phyloP scores from a whole-genome alignment of 345 rosid species.

The Hibiscus mutabilis region DNA sequence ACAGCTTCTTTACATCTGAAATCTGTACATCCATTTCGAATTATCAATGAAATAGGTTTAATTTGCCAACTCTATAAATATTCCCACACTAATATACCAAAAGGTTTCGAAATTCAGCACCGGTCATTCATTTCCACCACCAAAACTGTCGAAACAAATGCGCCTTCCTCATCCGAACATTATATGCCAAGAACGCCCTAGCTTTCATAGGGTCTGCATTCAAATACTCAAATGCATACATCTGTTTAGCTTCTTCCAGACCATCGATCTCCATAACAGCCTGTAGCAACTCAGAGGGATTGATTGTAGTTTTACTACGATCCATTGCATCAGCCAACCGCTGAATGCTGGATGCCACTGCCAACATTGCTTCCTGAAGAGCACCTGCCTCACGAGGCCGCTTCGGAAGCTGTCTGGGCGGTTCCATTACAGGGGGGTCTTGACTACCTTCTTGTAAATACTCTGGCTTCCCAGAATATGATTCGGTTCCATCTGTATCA shows the following conservation, averaged over 20 bases:
- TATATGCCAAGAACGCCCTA: conserved; percentile 72
- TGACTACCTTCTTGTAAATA: conserved; percentile 46
- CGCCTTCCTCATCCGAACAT: conserved; percentile 60
- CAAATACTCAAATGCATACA: not conserved
- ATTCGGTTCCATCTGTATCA: conserved; percentile 81
- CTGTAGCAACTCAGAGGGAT: conserved; percentile 16
- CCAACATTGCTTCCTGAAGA: conserved; percentile 64
- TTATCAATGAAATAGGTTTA: too few species aligned
- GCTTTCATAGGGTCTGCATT: conserved; percentile 40
- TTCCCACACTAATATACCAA: conserved; percentile 15
- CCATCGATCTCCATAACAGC: not conserved
- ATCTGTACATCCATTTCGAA: too few species aligned
- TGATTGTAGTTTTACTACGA: conserved; percentile 38
- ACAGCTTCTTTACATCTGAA: too few species aligned
- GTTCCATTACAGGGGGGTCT: conserved; percentile 46
- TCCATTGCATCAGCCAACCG: conserved; percentile 71
- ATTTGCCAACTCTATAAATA: not conserved
- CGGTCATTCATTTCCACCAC: conserved; percentile 68
- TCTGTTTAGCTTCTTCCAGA: not conserved
- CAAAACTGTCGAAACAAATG: conserved; percentile 76
- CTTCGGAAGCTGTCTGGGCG: conserved; percentile 47
- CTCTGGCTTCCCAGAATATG: conserved; percentile 43
- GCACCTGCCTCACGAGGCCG: conserved; percentile 47
- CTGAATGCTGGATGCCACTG: conserved; percentile 62
- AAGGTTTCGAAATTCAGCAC: not conserved